Percentiles rank a stretch among this genome's conserved stretches.
Conservation (phyloP, 805 yeast genomes). For the Monosporozyma servazzii region DNA sequence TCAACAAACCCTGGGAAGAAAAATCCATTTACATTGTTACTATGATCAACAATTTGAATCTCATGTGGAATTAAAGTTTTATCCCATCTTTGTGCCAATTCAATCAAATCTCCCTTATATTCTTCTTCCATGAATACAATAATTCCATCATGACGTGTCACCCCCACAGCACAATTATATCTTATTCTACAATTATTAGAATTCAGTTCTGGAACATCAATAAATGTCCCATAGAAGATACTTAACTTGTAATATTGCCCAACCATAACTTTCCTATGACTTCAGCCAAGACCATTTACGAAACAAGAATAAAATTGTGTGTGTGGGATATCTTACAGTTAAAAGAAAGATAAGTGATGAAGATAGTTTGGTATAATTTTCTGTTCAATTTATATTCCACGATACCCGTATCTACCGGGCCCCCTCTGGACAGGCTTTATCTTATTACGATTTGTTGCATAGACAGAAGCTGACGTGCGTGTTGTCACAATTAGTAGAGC, state of each 20-base stretch:
- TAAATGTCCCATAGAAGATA: conserved; percentile 54
- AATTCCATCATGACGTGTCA: conserved; percentile 33
- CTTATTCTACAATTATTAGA: conserved; percentile 40
- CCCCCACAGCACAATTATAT: conserved; percentile 25
- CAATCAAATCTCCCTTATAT: conserved; percentile 17
- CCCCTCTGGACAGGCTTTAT: background rate
- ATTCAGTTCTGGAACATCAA: conserved; percentile 60
- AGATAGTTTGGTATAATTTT: background rate
- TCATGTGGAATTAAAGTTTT: conserved; percentile 9
- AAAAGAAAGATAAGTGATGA: background rate
- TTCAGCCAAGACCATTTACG: background rate
- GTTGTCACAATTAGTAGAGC: no score
- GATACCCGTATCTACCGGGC: no score
- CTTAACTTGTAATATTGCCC: background rate
- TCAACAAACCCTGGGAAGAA: conserved; percentile 78
- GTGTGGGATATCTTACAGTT: background rate
- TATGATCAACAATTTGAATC: conserved; percentile 25
- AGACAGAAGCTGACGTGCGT: no score
- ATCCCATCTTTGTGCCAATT: conserved; percentile 21
- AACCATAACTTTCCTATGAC: background rate
- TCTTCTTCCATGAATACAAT: conserved; percentile 26
- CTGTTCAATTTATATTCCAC: background rate
- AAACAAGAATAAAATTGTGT: background rate
- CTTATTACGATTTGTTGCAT: no score
- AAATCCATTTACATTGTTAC: conserved; percentile 31